Evolutionary conservation across 2,329 filamentous ascomycete genomes (phyloP).

Genomic region (Stemphylium vesicarium): DNA sequence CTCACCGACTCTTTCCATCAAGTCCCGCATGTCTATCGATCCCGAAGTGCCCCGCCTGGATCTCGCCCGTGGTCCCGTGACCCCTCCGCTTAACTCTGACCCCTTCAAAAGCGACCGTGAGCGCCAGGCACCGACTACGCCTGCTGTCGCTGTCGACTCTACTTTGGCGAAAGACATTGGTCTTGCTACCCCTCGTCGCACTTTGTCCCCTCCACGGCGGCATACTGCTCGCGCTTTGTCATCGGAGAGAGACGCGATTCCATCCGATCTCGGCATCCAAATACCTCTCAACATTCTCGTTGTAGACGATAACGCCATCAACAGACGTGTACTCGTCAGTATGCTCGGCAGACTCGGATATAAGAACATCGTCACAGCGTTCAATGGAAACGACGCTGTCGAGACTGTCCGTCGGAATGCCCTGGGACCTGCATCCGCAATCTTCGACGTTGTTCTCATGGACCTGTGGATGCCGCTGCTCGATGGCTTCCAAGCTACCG

Average conservation of each 20-base stretch:
- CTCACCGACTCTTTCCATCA: constrained; percentile 50
- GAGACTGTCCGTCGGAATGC: constrained; percentile 60
- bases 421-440: constrained; percentile 27
- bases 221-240: constrained; percentile 24
- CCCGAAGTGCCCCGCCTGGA: constrained; percentile 28
- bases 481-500: constrained; percentile 73
- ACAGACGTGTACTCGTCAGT: constrained; percentile 69
- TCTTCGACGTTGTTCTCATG: constrained; percentile 72
- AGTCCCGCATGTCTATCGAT: constrained; percentile 41
- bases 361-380: constrained; percentile 66
- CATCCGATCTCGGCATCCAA: constrained; percentile 58
- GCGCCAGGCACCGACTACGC: constrained; percentile 14
- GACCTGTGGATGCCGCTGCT: constrained; percentile 79
- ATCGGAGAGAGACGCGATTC: constrained; percentile 28
- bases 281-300: constrained; percentile 72
- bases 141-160: constrained; percentile 20
- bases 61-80: constrained; percentile 29
- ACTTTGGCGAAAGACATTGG: constrained; percentile 18
- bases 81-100: constrained; percentile 38
- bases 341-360: constrained; percentile 74
- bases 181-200: constrained; percentile 38
- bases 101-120: constrained; percentile 25
- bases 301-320: constrained; percentile 76
- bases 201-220: constrained; percentile 35
- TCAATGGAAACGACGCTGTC: constrained; percentile 72